phyloP scores from a whole-genome alignment of 176 grass and related monocot genomes.

The bread wheat (Triticum aestivum) region IWGSC_CS_RefSeq_v2.1 NC_057806.1:240232825-240233324 shows the following conservation, averaged over 20 bases:
- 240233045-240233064: conserved; percentile 18
- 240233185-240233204: background rate
- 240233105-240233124: conserved; percentile 43
- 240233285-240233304: conserved; percentile 16
- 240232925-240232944: conserved; percentile 32
- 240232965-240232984: conserved; percentile 10
- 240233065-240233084: conserved; percentile 5
- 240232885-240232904: conserved; percentile 10
- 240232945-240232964: background rate
- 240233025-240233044: conserved; percentile 30
- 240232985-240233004: background rate
- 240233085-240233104: conserved; percentile 12
- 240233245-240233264: conserved; percentile 18
- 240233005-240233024: conserved; percentile 8
- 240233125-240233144: conserved; percentile 8
- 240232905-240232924: conserved; percentile 45
- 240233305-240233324: conserved; percentile 32
- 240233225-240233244: conserved; percentile 29
- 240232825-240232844: conserved; percentile 22
- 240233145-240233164: background rate
- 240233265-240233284: background rate
- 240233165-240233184: background rate
- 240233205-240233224: conserved; percentile 39
- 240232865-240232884: background rate
- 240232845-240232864: background rate